A percentile compares a stretch with the other conserved stretches of the same genome.
These are phyloP conservation scores for Apophysomyces trapeziformis DNA, from an alignment of 371 early-diverging fungal genomes.

Conservation along the genomic window DNA sequence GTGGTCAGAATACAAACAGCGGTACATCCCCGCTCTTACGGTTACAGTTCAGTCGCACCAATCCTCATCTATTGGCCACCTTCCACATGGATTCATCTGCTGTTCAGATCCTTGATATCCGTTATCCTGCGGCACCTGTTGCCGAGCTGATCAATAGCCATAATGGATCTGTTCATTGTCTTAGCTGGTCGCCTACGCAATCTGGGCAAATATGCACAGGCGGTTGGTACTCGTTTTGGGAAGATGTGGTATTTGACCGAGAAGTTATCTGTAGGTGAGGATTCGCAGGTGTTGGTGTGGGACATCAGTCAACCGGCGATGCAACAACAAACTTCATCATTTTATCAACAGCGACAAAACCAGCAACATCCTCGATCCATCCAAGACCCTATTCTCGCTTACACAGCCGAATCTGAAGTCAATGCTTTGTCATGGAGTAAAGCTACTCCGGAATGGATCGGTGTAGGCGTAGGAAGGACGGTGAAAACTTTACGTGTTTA, in stretches of 20 bases:
- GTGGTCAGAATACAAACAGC: conserved; percentile 12
- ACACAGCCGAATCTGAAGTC: conserved; percentile 69
- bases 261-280: conserved; percentile 60
- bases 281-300: conserved; percentile 82
- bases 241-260: background rate
- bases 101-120: conserved; percentile 88
- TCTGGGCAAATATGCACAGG: conserved; percentile 74
- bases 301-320: conserved; percentile 57
- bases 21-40: conserved; percentile 22
- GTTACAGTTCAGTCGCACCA: conserved; percentile 78
- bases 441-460: conserved; percentile 75
- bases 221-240: conserved; percentile 49
- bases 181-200: conserved; percentile 84
- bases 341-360: conserved; percentile 22
- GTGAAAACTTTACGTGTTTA: conserved; percentile 66
- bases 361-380: conserved; percentile 36
- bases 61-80: conserved; percentile 89
- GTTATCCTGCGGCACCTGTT: conserved; percentile 89
- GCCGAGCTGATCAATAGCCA: conserved; percentile 80
- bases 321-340: conserved; percentile 13
- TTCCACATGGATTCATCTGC: conserved; percentile 82
- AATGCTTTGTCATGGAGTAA: conserved; percentile 78
- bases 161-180: conserved; percentile 72
- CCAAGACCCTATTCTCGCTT: conserved; percentile 73
- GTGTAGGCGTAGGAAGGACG: conserved; percentile 69